phyloP scores from a whole-genome alignment of 371 early-diverging fungal species.

The Mucor irregularis region DNA sequence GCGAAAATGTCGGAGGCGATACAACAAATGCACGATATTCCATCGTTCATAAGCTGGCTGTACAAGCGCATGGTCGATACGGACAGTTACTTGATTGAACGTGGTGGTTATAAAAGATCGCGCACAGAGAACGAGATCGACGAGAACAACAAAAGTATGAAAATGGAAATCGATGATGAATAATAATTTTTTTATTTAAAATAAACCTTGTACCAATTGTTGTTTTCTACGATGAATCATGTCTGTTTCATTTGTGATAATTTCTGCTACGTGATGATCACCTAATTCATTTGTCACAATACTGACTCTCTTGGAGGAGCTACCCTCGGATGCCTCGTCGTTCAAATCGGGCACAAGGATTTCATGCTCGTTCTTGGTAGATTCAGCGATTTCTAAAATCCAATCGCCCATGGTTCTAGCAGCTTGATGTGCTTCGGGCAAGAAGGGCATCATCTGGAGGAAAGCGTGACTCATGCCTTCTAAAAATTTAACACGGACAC shows the following conservation, averaged over 20 bases:
- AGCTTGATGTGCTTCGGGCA: conserved; percentile 83
- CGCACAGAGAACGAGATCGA: background rate
- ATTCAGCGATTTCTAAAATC: conserved; percentile 46
- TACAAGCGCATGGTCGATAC: conserved; percentile 30
- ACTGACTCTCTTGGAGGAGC: conserved; percentile 55
- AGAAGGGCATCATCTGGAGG: conserved; percentile 83
- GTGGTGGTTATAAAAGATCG: background rate
- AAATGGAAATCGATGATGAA: conserved; percentile 22
- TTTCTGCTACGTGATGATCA: conserved; percentile 34
- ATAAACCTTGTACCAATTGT: conserved; percentile 38
- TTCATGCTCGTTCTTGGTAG: background rate
- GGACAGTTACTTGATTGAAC: conserved; percentile 1
- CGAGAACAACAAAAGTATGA: conserved; percentile 5
- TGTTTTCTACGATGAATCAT: conserved; percentile 47
- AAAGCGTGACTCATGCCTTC: conserved; percentile 95
- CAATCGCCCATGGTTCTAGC: conserved; percentile 70
- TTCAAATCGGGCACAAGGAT: background rate
- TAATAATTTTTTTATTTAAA: conserved; percentile 9
- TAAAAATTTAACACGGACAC: conserved; percentile 66
- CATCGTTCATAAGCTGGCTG: conserved; percentile 31
- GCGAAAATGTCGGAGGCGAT: conserved; percentile 35
- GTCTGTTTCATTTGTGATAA: conserved; percentile 45
- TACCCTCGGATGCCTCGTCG: conserved; percentile 69
- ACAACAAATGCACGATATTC: conserved; percentile 29
- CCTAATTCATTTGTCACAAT: background rate